Conservation (phyloP, 2,329 filamentous ascomycete species). For the Cercospora canescens region DNA sequence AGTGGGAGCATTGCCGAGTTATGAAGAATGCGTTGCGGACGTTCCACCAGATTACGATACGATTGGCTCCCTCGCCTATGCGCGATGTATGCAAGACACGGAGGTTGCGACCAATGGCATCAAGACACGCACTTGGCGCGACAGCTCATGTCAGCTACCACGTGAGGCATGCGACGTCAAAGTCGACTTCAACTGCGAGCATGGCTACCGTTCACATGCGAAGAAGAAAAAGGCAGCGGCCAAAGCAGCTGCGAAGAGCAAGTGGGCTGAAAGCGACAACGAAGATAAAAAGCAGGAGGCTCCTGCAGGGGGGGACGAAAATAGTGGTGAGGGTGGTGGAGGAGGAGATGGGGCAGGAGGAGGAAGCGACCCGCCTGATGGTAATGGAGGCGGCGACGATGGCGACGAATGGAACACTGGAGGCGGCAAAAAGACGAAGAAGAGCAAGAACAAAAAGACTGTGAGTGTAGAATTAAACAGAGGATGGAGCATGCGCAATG, state of each 20-base stretch:
- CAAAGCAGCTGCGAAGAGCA: conserved; percentile 38
- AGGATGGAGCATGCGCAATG: conserved; percentile 28
- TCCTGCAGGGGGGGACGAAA: conserved; percentile 39
- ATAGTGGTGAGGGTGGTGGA: conserved; percentile 32
- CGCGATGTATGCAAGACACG: conserved; percentile 12
- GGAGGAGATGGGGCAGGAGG: conserved; percentile 30
- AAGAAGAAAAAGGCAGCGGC: conserved; percentile 53
- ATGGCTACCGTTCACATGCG: conserved; percentile 53
- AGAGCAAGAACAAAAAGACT: conserved; percentile 42
- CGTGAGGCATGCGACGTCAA: conserved; percentile 31
- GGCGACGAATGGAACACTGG: conserved; percentile 38
- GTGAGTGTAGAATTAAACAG: conserved; percentile 28
- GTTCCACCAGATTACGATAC: conserved; percentile 49
- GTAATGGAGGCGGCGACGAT: conserved; percentile 34
- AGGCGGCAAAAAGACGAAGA: conserved; percentile 40
- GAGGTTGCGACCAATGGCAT: conserved; percentile 13
- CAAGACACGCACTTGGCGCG: conserved; percentile 7
- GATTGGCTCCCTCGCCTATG: conserved; percentile 21
- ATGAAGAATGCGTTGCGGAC: conserved; percentile 46
- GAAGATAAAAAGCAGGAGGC: conserved; percentile 46
- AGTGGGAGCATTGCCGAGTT: conserved; percentile 40
- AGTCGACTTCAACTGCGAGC: conserved; percentile 60
- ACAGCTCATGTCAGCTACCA: not conserved
- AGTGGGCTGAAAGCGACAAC: conserved; percentile 48
- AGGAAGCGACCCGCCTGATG: conserved; percentile 31